Percentiles rank a stretch among this genome's conserved stretches.
Evolutionary conservation across 352 stramenopile species (phyloP).

Genomic region (Phytophthora sp.): DNA sequence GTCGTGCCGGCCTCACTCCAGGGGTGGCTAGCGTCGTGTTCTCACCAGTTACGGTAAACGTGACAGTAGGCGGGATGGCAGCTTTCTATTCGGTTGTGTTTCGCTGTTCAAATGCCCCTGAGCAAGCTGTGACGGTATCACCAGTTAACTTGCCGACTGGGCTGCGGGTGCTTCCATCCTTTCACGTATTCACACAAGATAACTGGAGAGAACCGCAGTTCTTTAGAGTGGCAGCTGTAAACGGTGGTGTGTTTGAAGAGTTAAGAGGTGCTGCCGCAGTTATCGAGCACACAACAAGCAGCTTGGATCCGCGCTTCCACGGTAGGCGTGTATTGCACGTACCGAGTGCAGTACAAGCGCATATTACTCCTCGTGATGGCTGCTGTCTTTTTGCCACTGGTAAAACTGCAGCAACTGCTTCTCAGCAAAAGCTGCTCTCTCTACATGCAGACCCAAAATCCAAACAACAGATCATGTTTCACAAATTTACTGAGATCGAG

Average conservation of each 20-base stretch:
- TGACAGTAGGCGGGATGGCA: constrained; percentile 48
- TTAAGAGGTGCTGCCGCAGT: constrained; percentile 19
- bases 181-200: constrained; percentile 50
- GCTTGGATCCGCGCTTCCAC: constrained; percentile 54
- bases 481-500: constrained; percentile 52
- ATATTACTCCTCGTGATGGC: constrained; percentile 56
- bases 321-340: constrained; percentile 46
- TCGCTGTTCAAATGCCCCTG: constrained; percentile 40
- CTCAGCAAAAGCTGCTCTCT: neutral
- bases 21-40: constrained; percentile 49
- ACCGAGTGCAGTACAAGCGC: constrained; percentile 40
- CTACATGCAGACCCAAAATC: constrained; percentile 2
- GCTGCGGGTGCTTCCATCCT: constrained; percentile 52
- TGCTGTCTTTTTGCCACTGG: constrained; percentile 47
- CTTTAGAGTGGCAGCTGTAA: constrained; percentile 55
- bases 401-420: constrained; percentile 13
- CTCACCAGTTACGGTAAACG: constrained; percentile 32
- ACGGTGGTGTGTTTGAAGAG: constrained; percentile 34
- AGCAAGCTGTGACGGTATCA: constrained; percentile 51
- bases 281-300: constrained; percentile 59
- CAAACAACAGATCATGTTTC: constrained; percentile 18
- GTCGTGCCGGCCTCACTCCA: constrained; percentile 22
- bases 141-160: constrained; percentile 54
- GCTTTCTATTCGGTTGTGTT: constrained; percentile 66
- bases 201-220: constrained; percentile 57